Evolutionary conservation across 2,329 filamentous ascomycete genomes (phyloP).

Genomic region (Trichophyton rubrum): DNA sequence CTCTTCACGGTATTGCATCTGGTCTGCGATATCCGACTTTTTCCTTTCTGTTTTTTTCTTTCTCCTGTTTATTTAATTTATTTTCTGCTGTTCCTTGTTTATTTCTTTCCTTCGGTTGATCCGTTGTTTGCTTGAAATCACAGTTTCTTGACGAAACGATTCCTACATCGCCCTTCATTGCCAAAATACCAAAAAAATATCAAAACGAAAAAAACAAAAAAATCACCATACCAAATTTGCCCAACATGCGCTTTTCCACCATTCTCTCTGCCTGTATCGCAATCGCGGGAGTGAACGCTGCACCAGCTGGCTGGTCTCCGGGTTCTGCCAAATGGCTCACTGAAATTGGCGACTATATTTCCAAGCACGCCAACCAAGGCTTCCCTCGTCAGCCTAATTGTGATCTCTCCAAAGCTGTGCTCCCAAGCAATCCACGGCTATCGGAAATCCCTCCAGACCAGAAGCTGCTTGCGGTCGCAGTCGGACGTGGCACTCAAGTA

Average conservation of each 20-base stretch:
- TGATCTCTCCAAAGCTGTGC: conserved; percentile 23
- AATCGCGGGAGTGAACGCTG: conserved; percentile 25
- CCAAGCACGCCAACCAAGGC: conserved; percentile 14
- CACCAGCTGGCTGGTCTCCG: conserved; percentile 28
- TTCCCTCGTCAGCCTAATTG: conserved; percentile 17
- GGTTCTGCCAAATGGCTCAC: conserved; percentile 30
- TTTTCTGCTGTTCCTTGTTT: neutral
- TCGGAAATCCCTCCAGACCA: conserved; percentile 50
- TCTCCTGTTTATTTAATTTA: neutral
- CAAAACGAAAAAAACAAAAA: neutral
- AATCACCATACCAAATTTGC: neutral
- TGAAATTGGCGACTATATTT: conserved; percentile 29
- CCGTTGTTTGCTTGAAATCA: neutral
- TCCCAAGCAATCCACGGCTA: conserved; percentile 45
- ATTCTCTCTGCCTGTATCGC: conserved; percentile 23
- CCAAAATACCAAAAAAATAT: neutral
- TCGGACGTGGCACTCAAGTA: conserved; percentile 65
- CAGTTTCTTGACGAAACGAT: neutral
- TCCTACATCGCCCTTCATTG: neutral
- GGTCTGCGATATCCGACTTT: neutral
- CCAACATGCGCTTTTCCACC: conserved; percentile 17
- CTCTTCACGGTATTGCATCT: neutral
- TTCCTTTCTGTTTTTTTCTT: neutral
- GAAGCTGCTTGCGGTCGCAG: conserved; percentile 60
- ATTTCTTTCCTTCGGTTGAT: neutral